Base-by-base conservation (phyloP, 768 basidiomycete genomes). In the Serendipita vermifera region DNA sequence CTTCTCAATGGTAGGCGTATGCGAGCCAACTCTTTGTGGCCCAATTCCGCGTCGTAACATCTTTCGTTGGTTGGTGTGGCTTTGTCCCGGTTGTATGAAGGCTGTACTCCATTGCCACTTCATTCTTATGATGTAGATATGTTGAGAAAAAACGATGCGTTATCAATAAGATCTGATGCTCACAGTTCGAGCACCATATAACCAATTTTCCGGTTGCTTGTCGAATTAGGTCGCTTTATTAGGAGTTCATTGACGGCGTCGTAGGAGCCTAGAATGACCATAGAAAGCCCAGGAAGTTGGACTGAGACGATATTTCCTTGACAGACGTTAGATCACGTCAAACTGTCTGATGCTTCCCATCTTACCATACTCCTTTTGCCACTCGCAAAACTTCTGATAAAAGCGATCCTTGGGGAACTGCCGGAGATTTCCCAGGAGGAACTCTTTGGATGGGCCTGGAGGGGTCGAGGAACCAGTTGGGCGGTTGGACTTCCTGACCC, bases 381-480 rank as follows among this genome's bases (percentile, higher is more conserved):
- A 59, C 22, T 58, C 38, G 22, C 31, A 41, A 38, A 39, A 59
- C 13, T n/a, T 31, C n/a, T 51, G 9, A 26, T 51, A 51, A 20
- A 20, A 51, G 5, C 22, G 17, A 20, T 20, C 22, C 31, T 31
- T 61, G 0, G 64, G 64, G 29, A 64, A 59, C 38, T 64, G 57
- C 7, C 59, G 27, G 15, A 64, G 26, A 53, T 64, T 64, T n/a
- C 64, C 64, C 1, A 64, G 51, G 7, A 64, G 36, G 7, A 61
- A 61, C 15, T 58, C 58, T 11, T 59, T 56, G 20, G 57, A 62
- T 5, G 64, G 64, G 26, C 64, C 64, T 0, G 64, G 64, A 33
- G 64, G 63, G 22, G 60, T 59, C 3, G 61, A 22, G 22, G 22
- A 13, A 31, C 11, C n/a, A 26, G 46, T 26, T n/a, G 24, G 15